Base-by-base conservation (phyloP, 495 filamentous ascomycete genomes). In the Aspergillus incahuasiensis region DNA sequence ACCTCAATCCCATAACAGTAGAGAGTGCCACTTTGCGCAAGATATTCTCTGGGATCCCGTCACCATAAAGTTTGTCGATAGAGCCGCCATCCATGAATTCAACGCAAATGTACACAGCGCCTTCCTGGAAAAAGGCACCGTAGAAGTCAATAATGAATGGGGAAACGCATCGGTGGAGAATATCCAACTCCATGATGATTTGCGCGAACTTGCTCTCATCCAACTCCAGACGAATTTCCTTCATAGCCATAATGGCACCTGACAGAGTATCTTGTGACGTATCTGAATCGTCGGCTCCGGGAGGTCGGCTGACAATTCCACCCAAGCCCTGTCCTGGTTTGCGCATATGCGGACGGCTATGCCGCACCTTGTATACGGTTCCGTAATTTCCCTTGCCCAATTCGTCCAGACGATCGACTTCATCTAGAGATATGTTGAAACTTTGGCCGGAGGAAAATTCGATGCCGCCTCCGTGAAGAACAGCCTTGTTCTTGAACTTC, bases 71-170 rank as follows among this genome's bases (percentile, higher is more conserved):
- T 63, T 96, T 96, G 74, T 99, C 94, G 63, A 97, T 90, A 38
- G 91, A 96, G n/a, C 94, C 94, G 50, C 95, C 94, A 72, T 99
- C 91, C 94, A 99, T 99, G 67, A 88, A 96, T 68, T 99, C 94
- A 68, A 99, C 95, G 73, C 94, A 99, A 70, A 99, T 97, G 68
- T 97, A 99, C 5, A 99, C 94, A 1, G 94, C 92, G 19, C 94
- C 94, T 75, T 99, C 94, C 70, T 99, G 94, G 76, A 96, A 99
- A 71, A 99, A 99, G 3, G 94, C 94, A 7, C 94, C 94, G 68
- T 96, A 99, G 65, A 99, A 99, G 65, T 97, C 92, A 65, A 99
- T 90, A 57, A 99, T 96, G 67, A 90, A 96, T 0, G 94, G 95
- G 5, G 91, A 96, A 16, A 91, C 75, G 65, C 94, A 99, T 51